Evolutionary conservation across 2,329 filamentous ascomycete genomes (phyloP).

Genomic region (Penicillium aurantiogriseum): DNA sequence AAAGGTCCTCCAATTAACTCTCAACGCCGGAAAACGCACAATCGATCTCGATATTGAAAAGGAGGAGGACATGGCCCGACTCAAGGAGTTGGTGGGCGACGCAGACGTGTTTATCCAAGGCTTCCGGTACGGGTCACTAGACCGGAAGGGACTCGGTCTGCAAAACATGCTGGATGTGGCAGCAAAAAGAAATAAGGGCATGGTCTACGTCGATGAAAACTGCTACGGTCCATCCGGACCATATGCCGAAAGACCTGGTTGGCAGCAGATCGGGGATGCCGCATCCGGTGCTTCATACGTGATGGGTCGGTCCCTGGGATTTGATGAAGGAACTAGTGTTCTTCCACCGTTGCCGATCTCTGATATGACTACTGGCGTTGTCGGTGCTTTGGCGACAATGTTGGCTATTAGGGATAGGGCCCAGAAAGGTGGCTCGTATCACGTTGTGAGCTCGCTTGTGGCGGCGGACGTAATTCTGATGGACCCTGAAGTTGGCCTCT

Average conservation of each 20-base stretch:
- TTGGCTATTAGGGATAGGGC: conserved; percentile 18
- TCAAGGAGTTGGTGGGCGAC: conserved; percentile 46
- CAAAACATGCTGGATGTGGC: conserved; percentile 44
- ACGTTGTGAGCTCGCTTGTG: conserved; percentile 30
- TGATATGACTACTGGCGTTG: conserved; percentile 25
- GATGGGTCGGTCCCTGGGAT: conserved; percentile 36
- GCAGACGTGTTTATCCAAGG: conserved; percentile 55
- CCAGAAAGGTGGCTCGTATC: conserved; percentile 18
- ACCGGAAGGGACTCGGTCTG: conserved; percentile 31
- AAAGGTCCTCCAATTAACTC: conserved; percentile 22
- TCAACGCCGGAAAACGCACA: conserved; percentile 28
- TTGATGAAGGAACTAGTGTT: conserved; percentile 15
- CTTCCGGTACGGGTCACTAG: conserved; percentile 49
- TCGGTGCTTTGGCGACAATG: conserved; percentile 16
- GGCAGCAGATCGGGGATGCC: conserved; percentile 53
- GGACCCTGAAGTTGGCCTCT: conserved; percentile 35
- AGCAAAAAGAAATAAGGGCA: conserved; percentile 42
- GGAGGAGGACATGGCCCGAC: conserved; percentile 39
- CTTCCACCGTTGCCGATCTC: conserved; percentile 24
- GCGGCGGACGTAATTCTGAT: conserved; percentile 33
- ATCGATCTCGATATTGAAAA: conserved; percentile 48
- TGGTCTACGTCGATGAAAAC: conserved; percentile 52
- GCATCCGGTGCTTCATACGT: conserved; percentile 41
- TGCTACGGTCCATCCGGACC: conserved; percentile 52
- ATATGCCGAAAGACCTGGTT: conserved; percentile 48